phyloP scores from a whole-genome alignment of 495 filamentous ascomycete species.

The Cercophora samala region DNA sequence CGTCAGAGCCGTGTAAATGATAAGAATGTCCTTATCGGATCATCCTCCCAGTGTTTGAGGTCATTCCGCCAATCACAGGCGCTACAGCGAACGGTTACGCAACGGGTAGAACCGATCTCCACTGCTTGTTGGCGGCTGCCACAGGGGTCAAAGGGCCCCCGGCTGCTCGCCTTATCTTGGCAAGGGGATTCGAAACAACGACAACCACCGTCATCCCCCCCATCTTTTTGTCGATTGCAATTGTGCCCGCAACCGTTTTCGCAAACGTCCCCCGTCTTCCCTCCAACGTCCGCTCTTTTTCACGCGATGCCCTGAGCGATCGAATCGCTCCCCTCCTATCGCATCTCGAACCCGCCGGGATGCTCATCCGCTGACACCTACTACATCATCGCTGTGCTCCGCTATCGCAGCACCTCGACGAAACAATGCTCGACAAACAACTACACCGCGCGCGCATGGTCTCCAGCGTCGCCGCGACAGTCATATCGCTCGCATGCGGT shows the following conservation, averaged over 20 bases:
- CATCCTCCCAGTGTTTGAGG: neutral
- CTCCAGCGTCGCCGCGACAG: slow-evolving; percentile 79
- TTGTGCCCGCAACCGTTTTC: neutral
- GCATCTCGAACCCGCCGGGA: slow-evolving; percentile 1
- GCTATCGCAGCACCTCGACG: neutral
- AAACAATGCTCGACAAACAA: slow-evolving; percentile 34
- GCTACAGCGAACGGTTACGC: neutral
- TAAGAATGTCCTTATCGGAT: neutral
- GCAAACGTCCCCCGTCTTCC: no score
- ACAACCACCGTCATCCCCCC: neutral
- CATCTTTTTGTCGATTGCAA: neutral
- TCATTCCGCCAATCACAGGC: neutral
- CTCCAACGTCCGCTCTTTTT: neutral
- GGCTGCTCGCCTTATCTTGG: neutral
- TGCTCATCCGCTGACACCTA: slow-evolving; percentile 7
- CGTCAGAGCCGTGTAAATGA: neutral
- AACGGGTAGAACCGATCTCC: neutral
- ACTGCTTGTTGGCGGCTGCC: neutral
- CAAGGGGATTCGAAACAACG: slow-evolving; percentile 2
- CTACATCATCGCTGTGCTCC: slow-evolving; percentile 1
- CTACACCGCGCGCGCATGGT: slow-evolving; percentile 59
- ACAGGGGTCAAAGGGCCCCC: neutral
- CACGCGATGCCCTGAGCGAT: neutral
- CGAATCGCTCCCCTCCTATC: neutral
- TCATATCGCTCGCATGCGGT: slow-evolving; percentile 84